Conservation (phyloP, 2,329 filamentous ascomycete species). For the Cladosporium velox region DNA sequence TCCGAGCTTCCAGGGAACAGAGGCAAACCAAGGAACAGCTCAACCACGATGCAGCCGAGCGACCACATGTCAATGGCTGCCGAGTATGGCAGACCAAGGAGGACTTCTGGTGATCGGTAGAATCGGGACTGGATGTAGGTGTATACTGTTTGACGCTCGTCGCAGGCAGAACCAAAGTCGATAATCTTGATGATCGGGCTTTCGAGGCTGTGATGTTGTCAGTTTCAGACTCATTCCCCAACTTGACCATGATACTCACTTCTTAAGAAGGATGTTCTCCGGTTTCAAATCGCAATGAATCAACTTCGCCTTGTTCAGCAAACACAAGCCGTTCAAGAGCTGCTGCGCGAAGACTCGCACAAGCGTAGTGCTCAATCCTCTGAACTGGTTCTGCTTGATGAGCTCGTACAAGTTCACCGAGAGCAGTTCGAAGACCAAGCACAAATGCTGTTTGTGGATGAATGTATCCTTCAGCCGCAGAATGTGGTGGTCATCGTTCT, state of each 20-base stretch:
- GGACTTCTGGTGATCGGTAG: conserved; percentile 93
- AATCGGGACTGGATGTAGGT: conserved; percentile 99
- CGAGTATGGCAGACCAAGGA: conserved; percentile 94
- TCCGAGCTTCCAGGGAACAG: conserved; percentile 96
- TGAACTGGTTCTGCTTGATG: conserved; percentile 99
- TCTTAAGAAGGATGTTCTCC: conserved; percentile 96
- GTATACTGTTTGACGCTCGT: conserved; percentile 97
- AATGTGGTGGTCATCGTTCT: conserved; percentile 97
- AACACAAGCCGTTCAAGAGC: conserved; percentile 83
- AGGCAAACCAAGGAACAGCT: conserved; percentile 91
- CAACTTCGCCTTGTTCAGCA: conserved; percentile 92
- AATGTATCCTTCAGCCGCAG: conserved; percentile 95
- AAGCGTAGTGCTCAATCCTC: conserved; percentile 91
- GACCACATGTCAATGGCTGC: conserved; percentile 99
- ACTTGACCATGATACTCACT: conserved; percentile 53
- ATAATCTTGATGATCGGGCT: conserved; percentile 99
- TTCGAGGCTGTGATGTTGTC: conserved; percentile 63
- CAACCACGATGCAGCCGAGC: conserved; percentile 94
- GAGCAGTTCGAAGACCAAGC: conserved; percentile 91
- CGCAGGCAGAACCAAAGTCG: conserved; percentile 97
- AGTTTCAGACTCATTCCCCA: conserved; percentile 5
- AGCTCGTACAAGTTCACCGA: conserved; percentile 98
- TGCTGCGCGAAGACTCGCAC: conserved; percentile 98
- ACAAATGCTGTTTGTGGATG: conserved; percentile 95
- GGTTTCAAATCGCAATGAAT: conserved; percentile 99